Percentiles rank a stretch among this genome's conserved stretches.
Conservation (phyloP, 306 rosid genomes). For the Acacia acuminata region DNA sequence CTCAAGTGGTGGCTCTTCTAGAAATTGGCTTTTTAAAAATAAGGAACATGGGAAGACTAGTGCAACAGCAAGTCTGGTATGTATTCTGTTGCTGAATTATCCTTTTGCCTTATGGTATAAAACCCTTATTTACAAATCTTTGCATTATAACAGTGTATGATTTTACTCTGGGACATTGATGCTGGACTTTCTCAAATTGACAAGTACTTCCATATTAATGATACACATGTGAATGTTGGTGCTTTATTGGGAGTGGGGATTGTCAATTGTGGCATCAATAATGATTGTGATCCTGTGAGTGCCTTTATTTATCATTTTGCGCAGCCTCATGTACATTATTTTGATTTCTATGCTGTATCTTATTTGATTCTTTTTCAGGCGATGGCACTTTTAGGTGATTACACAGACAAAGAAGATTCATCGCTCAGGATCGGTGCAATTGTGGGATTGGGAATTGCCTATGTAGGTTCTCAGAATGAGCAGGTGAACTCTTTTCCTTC, state of each 20-base stretch:
- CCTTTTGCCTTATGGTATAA: not conserved
- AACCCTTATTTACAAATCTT: slow-evolving; percentile 6
- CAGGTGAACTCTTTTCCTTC: slow-evolving; percentile 48
- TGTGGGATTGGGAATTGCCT: slow-evolving; percentile 96
- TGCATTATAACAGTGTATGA: slow-evolving; percentile 68
- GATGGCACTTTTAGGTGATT: slow-evolving; percentile 79
- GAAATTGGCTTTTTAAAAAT: slow-evolving; percentile 96
- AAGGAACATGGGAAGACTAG: slow-evolving; percentile 98
- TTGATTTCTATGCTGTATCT: slow-evolving; percentile 28
- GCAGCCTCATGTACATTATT: slow-evolving; percentile 1
- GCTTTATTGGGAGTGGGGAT: slow-evolving; percentile 97
- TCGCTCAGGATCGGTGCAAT: slow-evolving; percentile 88
- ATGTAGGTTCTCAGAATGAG: slow-evolving; percentile 88
- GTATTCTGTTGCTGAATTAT: slow-evolving; percentile 31
- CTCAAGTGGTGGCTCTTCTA: slow-evolving; percentile 73
- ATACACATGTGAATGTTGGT: slow-evolving; percentile 87
- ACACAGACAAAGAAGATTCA: slow-evolving; percentile 81
- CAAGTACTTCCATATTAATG: slow-evolving; percentile 90
- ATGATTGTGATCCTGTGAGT: slow-evolving; percentile 97
- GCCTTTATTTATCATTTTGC: slow-evolving; percentile 17
- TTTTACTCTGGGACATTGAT: slow-evolving; percentile 94
- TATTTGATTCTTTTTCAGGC: slow-evolving; percentile 50
- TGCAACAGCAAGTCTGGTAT: slow-evolving; percentile 98
- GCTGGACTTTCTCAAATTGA: slow-evolving; percentile 96
- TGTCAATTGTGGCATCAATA: slow-evolving; percentile 77